Evolutionary conservation across 2,329 filamentous ascomycete genomes (phyloP), one percentile per base, ranked within the genome.

Genomic region (Verticillium tricorpus): DNA sequence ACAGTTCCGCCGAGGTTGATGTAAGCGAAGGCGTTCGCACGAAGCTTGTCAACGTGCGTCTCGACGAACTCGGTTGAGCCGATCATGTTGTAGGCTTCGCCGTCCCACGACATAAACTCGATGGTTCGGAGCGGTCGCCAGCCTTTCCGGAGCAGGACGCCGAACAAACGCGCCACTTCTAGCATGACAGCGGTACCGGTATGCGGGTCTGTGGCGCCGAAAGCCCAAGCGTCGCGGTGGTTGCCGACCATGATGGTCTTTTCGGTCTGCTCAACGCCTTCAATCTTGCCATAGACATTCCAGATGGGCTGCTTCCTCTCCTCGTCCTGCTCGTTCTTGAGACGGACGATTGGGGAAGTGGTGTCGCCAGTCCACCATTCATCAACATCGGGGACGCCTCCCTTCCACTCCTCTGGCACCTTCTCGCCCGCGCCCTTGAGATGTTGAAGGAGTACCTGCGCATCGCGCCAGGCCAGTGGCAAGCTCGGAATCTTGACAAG

Each of bases 71-170:
- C 95, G 1, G 95, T 98, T 12, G 92, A 96, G 9, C 95, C 95
- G 62, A 97, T 91, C 56, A 95, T 79, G 74, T 97, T 97, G 78
- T 97, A 98, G 74, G 94, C 92, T 68, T 89, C 89, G 4, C 86
- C 95, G 73, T 99, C 95, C 95, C 95, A 99, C 37, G 92, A 97
- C 71, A 93, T 93, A 74, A 99, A 98, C 73, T 96, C 91, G 66
- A 99, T 96, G 3, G 92, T 96, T n/a, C 95, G 89, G 17, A 96
- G 81, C 1, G 95, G 95, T 31, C 91, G 85, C 95, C 95, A 99
- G 60, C 93, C 94, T 62, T 87, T 85, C 17, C 82, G 76, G 25
- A 88, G 81, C 17, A 98, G 83, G 65, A 92, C 87, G 50, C 93
- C 92, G 69, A 99, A 91, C 57, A 97, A 87, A 55, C 90, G 88